Base-by-base conservation (phyloP, 1,284 basidiomycete genomes). In the Volvariella volvacea region DNA sequence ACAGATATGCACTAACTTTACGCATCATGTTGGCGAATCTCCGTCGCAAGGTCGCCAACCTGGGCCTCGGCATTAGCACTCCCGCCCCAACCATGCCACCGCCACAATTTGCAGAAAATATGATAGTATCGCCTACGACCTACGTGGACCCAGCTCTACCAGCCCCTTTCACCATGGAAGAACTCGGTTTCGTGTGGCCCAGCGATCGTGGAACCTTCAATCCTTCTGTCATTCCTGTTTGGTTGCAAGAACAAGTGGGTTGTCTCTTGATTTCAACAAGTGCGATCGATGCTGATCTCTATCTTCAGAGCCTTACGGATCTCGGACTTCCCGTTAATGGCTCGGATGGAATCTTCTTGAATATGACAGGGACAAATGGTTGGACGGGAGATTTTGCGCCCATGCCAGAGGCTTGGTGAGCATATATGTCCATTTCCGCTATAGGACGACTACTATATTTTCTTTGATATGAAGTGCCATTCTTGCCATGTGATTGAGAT, bases 11-110 rank as follows among this genome's bases (percentile, higher is more conserved):
- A 1, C 68, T 93, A 22, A 90, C 92, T 1, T 70, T 94, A 34
- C 83, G 90, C 43, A 84, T 94, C 56, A 93, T 94, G 91, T 76
- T 94, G 43, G 82, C 88, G 32, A 90, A 88, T 63, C 75, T 93
- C 48, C 80, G 88, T 33, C 84, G 90, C 50, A 93, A 91, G 67
- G 74, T 91, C 20, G 89, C 88, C 1, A 28, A 28, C 25, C 67
- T 88, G 45, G 58, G 71, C 7, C 76, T 78, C 31, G 78, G 76
- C 4, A 70, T 71, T 30, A 62, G 55, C 59, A 63, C 76, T 45
- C 57, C 77, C 31, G 53, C 71, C 25, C 77, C 79, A 2, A 66
- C 63, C 19, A 60, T 73, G 59, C 72, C 70, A 44, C 73, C 73
- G 1, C 71, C 73, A 12, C 56, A 67, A 15, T 71, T 75, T 43